These are phyloP conservation scores for Plasmodium knowlesi DNA, from an alignment of 169 alveolate species.

Conservation along the genomic window DNA sequence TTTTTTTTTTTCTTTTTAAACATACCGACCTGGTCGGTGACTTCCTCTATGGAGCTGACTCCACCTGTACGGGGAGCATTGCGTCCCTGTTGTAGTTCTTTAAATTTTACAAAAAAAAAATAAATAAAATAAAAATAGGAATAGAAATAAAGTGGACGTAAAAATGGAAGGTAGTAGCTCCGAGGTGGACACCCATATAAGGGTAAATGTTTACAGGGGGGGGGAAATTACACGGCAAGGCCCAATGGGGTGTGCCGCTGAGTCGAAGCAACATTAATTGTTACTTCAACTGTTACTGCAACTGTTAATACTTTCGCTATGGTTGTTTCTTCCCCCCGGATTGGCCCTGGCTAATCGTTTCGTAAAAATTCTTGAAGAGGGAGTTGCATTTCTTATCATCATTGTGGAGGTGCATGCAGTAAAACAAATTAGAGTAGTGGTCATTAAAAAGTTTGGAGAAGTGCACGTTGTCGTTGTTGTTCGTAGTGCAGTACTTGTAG, in stretches of 20 bases:
- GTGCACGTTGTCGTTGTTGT: slow-evolving; percentile 28
- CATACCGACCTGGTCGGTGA: background rate
- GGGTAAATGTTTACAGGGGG: background rate
- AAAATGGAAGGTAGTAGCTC: background rate
- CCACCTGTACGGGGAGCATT: background rate
- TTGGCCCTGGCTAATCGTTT: slow-evolving; percentile 2
- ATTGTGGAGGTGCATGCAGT: slow-evolving; percentile 66
- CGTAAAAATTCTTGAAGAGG: slow-evolving; percentile 47
- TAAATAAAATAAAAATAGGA: background rate
- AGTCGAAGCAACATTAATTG: no score
- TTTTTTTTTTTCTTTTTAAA: background rate
- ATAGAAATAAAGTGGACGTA: background rate
- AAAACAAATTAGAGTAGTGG: slow-evolving; percentile 41
- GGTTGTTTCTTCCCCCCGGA: background rate
- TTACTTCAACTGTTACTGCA: no score
- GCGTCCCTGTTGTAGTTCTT: background rate
- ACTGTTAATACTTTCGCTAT: no score
- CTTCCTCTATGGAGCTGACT: background rate
- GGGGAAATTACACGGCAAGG: background rate
- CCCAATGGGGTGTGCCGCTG: background rate
- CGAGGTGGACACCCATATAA: background rate
- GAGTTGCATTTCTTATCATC: slow-evolving; percentile 67
- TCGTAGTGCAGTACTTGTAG: slow-evolving; percentile 42
- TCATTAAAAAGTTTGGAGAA: slow-evolving; percentile 48
- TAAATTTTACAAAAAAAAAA: background rate